Conservation (phyloP, 2,329 filamentous ascomycete species). For the Escovopsis sp. region DNA sequence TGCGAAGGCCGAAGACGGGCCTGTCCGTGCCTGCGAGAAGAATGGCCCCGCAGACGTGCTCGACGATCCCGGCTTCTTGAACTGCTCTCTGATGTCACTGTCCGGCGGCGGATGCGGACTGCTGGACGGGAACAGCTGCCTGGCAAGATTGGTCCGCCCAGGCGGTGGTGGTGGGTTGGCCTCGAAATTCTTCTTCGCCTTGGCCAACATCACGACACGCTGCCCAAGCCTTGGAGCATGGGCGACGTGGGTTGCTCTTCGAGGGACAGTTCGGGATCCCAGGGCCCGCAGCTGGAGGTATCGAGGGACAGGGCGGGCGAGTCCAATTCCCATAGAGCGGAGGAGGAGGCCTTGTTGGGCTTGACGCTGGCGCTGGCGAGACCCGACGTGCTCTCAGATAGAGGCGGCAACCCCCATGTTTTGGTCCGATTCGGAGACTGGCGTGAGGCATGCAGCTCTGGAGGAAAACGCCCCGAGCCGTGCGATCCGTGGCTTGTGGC, state of each 20-base stretch:
- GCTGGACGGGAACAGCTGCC: slow-evolving; percentile 42
- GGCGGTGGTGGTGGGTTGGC: slow-evolving; percentile 20
- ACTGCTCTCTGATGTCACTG: slow-evolving; percentile 33
- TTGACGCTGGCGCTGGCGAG: too few relatives aligned
- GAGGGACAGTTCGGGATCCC: too few relatives aligned
- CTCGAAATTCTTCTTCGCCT: slow-evolving; percentile 22
- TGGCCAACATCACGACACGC: slow-evolving; percentile 18
- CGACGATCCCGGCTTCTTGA: slow-evolving; percentile 28
- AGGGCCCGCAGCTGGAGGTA: slow-evolving; percentile 21
- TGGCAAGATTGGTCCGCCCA: slow-evolving; percentile 23
- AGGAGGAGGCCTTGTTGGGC: not conserved
- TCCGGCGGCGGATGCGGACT: slow-evolving; percentile 29
- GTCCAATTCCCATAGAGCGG: slow-evolving; percentile 21
- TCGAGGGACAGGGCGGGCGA: slow-evolving; percentile 16
- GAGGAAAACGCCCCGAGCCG: too few relatives aligned
- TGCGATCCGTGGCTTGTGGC: too few relatives aligned
- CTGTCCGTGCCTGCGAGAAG: too few relatives aligned
- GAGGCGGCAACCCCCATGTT: too few relatives aligned
- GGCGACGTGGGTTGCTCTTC: slow-evolving; percentile 11
- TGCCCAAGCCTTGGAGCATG: slow-evolving; percentile 10
- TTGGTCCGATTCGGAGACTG: too few relatives aligned
- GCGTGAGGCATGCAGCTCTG: too few relatives aligned
- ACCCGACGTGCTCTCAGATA: too few relatives aligned
- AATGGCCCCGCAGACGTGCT: not conserved
- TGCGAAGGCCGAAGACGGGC: slow-evolving; percentile 19